Conservation (phyloP, 106 monocot genomes). For the Dioscorea zingiberensis region DNA sequence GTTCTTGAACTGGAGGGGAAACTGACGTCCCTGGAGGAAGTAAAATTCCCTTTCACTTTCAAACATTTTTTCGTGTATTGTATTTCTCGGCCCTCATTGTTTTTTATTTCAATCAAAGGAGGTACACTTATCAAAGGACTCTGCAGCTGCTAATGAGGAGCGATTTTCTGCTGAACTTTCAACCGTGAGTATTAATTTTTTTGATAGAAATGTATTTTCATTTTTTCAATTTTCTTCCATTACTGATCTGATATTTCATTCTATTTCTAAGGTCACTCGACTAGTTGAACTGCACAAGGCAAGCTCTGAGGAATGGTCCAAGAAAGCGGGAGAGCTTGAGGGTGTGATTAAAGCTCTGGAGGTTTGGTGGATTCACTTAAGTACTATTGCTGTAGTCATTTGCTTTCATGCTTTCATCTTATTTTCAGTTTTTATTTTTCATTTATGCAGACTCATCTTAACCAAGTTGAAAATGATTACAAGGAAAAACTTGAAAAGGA, state of each 20-base stretch:
- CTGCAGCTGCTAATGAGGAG: slow-evolving; percentile 59
- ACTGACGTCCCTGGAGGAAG: slow-evolving; percentile 62
- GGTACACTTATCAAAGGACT: slow-evolving; percentile 52
- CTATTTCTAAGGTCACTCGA: slow-evolving; percentile 52
- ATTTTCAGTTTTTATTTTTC: not conserved
- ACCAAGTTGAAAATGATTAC: slow-evolving; percentile 80
- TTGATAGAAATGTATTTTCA: not conserved
- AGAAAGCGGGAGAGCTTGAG: slow-evolving; percentile 88
- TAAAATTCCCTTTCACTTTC: slow-evolving; percentile 8
- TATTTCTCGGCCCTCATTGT: not conserved
- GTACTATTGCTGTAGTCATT: not conserved
- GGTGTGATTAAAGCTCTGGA: slow-evolving; percentile 98
- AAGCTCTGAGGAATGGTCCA: slow-evolving; percentile 92
- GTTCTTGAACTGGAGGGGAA: slow-evolving; percentile 45
- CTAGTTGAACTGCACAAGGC: slow-evolving; percentile 90
- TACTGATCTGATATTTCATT: not conserved
- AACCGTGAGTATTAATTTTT: slow-evolving; percentile 46
- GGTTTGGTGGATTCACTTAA: slow-evolving; percentile 26
- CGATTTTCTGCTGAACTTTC: slow-evolving; percentile 58
- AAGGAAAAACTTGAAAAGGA: slow-evolving; percentile 87
- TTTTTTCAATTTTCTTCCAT: not conserved
- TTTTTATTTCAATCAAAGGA: slow-evolving; percentile 34
- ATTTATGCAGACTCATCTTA: slow-evolving; percentile 60
- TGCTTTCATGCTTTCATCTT: not conserved
- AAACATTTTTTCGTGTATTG: slow-evolving; percentile 3